A percentile compares a stretch with the other conserved stretches of the same genome.
phyloP scores from a whole-genome alignment of 2,329 filamentous ascomycete species.

The Aspergillus sp. region DNA sequence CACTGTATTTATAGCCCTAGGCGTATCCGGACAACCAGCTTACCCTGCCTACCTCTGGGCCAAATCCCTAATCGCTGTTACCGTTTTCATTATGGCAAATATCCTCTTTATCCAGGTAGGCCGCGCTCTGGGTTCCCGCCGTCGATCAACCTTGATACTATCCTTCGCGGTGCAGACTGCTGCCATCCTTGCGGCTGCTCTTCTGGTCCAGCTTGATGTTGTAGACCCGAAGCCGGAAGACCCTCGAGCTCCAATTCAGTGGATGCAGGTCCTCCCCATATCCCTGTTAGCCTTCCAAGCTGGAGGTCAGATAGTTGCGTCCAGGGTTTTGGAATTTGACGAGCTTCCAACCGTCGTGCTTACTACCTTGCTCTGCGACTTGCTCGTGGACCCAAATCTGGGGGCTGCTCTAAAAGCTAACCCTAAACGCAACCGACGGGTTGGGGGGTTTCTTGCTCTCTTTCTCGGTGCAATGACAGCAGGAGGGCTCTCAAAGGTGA shows the following conservation, averaged over 20 bases:
- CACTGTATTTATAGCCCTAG: constrained; percentile 45
- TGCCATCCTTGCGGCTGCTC: constrained; percentile 34
- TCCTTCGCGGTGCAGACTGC: constrained; percentile 42
- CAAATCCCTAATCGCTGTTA: constrained; percentile 44
- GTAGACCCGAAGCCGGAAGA: constrained; percentile 32
- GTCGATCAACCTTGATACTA: constrained; percentile 39
- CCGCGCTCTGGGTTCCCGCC: constrained; percentile 32
- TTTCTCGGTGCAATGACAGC: constrained; percentile 44
- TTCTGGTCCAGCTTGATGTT: constrained; percentile 35
- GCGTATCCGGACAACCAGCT: constrained; percentile 41
- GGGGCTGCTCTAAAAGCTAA: constrained; percentile 23
- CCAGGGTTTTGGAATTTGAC: constrained; percentile 36
- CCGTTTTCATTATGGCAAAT: constrained; percentile 39
- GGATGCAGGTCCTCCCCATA: constrained; percentile 41
- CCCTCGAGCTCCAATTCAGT: constrained; percentile 32
- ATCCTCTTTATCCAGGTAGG: constrained; percentile 41
- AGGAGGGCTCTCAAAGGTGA: constrained; percentile 38
- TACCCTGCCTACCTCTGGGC: constrained; percentile 43
- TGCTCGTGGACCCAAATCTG: constrained; percentile 37
- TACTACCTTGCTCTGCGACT: constrained; percentile 41
- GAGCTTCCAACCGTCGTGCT: constrained; percentile 46
- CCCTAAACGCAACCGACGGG: constrained; percentile 34
- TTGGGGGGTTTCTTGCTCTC: constrained; percentile 37
- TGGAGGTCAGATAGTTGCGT: constrained; percentile 41
- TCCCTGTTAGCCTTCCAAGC: constrained; percentile 42